Evolutionary conservation across 805 yeast species (phyloP), one percentile per base, ranked within the genome.

Genomic region (Scheffersomyces amazonensis): DNA sequence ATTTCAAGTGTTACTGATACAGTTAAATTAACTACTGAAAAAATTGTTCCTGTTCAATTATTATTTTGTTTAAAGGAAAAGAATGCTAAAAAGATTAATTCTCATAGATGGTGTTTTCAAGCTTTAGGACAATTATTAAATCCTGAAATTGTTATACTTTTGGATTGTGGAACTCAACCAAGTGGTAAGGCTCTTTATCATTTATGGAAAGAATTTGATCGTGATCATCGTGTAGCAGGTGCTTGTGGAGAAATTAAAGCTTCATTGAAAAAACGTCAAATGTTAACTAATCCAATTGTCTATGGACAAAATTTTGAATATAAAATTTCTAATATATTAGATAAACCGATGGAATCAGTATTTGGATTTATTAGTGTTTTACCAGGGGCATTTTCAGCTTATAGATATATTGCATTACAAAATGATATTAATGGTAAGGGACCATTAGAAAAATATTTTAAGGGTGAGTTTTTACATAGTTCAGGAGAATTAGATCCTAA

Each of bases 191-290:
- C 85, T 4, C 61, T 80, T 40, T 71, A 75, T 41, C 72, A 78
- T 44, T 64, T 80, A 37, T 80, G 86, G 86, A 75, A 76, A 46
- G 82, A 78, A 35, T 80, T 80, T 45, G 76, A 78, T 54, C 62
- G 67, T 41, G 77, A 80, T 50, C 69, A 72, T 8, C 70, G 70
- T 40, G 80, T 80, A 19, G 86, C 85, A 4, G 86, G 86, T 18
- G 84, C 85, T 4, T 79, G 84, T 61, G 86, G 86, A n/a, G 86
- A 80, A 49, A 79, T 80, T 50, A 80, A 76, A 40, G 83, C 83
- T 2, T 69, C 76, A 54, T 62, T 80, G 56, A 67, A 67, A 27
- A 63, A 64, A 36, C 53, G 70, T 15, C 73, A 68, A 50, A 68
- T 74, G 45, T 49, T 77, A 42, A 64, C 78, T 28, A 80, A 80